These are phyloP conservation scores for Suillus lakei DNA, from an alignment of 768 basidiomycete species.

Conservation along the genomic window DNA sequence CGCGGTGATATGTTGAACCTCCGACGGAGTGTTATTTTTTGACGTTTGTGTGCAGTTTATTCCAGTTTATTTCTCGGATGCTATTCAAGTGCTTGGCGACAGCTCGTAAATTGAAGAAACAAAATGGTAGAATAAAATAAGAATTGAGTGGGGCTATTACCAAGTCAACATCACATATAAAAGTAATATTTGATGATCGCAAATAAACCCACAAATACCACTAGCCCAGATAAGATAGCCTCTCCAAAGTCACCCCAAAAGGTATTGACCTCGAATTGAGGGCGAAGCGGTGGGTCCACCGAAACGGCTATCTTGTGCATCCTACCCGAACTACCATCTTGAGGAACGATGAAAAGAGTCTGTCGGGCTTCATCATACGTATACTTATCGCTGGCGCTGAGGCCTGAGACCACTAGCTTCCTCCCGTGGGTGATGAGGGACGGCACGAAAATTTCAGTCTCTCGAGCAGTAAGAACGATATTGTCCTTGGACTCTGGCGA, in stretches of 20 bases:
- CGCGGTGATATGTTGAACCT: too few relatives aligned
- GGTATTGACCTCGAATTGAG: conserved; percentile 61
- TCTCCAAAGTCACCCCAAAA: conserved; percentile 65
- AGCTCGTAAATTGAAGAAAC: too few relatives aligned
- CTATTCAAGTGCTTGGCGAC: too few relatives aligned
- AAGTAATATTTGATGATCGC: conserved; percentile 32
- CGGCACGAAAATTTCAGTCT: conserved; percentile 88
- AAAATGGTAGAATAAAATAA: too few relatives aligned
- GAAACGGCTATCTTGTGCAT: conserved; percentile 57
- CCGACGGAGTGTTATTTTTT: too few relatives aligned
- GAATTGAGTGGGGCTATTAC: too few relatives aligned
- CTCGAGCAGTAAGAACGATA: conserved; percentile 47
- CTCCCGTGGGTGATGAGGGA: conserved; percentile 60
- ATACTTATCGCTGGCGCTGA: conserved; percentile 55
- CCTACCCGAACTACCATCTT: conserved; percentile 47
- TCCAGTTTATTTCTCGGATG: too few relatives aligned
- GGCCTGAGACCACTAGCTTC: conserved; percentile 61
- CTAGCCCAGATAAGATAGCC: conserved; percentile 33
- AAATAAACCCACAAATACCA: conserved; percentile 36
- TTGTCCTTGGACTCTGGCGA: conserved; percentile 27
- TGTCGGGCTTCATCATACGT: conserved; percentile 68
- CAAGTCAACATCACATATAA: conserved; percentile 25
- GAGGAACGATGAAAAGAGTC: conserved; percentile 70
- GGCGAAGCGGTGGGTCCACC: conserved; percentile 55
- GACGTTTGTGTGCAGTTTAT: too few relatives aligned